Conservation (phyloP, 352 stramenopile species). For the Phytophthora tentaculata region DNA sequence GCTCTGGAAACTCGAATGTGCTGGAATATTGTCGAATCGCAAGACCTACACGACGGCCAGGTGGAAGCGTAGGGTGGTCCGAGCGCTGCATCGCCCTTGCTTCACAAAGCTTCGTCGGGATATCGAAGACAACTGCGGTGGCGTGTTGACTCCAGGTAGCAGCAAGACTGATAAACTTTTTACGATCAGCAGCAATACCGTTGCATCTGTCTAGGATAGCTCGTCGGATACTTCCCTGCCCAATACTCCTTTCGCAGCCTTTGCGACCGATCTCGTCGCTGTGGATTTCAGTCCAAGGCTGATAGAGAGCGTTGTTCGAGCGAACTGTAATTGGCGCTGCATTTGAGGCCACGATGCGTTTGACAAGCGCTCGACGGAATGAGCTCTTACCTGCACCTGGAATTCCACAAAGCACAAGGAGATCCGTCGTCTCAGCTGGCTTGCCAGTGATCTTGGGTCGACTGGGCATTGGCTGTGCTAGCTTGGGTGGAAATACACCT, state of each 20-base stretch:
- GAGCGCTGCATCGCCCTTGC: conserved; percentile 52
- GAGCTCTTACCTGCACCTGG: conserved; percentile 68
- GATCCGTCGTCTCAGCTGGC: conserved; percentile 42
- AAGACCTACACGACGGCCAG: conserved; percentile 45
- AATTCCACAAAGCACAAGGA: conserved; percentile 65
- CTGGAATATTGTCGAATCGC: conserved; percentile 55
- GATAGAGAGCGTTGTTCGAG: conserved; percentile 9
- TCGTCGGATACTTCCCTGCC: conserved; percentile 40
- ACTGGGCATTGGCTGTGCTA: conserved; percentile 43
- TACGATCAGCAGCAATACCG: conserved; percentile 46
- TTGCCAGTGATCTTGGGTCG: conserved; percentile 39
- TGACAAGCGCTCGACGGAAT: conserved; percentile 56
- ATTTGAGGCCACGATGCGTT: conserved; percentile 32
- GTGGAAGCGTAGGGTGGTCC: conserved; percentile 50
- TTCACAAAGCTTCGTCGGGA: conserved; percentile 46
- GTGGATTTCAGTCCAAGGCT: conserved; percentile 53
- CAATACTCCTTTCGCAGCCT: conserved; percentile 33
- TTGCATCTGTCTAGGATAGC: conserved; percentile 71
- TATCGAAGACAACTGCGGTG: conserved; percentile 70
- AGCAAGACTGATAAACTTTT: conserved; percentile 50
- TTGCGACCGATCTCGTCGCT: conserved; percentile 57
- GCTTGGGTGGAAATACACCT: conserved; percentile 33
- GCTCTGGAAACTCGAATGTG: conserved; percentile 44
- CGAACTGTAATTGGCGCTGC: conserved; percentile 8
- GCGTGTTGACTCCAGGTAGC: conserved; percentile 58